Evolutionary conservation across 441 rosid species (phyloP).

Genomic region (Populus tomentosa): DNA sequence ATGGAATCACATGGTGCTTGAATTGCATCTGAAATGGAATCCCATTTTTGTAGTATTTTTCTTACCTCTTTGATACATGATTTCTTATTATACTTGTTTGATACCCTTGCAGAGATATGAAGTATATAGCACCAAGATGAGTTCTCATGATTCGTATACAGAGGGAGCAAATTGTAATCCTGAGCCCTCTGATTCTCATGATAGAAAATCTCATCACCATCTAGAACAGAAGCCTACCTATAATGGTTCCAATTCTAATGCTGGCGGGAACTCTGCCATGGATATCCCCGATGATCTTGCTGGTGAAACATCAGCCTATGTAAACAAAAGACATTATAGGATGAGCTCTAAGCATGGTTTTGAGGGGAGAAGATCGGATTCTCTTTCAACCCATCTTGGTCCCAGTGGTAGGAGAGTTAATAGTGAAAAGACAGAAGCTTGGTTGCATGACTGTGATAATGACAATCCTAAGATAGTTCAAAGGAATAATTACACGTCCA

Average conservation of each 20-base stretch:
- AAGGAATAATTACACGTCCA: conserved; percentile 34
- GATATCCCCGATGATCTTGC: conserved; percentile 37
- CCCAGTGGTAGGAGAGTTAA: conserved; percentile 23
- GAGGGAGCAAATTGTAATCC: conserved; percentile 35
- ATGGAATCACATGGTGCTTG: not conserved
- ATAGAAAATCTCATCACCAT: conserved; percentile 35
- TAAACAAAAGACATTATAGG: conserved; percentile 31
- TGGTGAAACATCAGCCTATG: conserved; percentile 34
- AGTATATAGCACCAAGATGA: conserved; percentile 34
- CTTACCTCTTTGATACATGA: conserved; percentile 5
- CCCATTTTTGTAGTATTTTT: not conserved
- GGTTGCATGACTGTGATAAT: conserved; percentile 29
- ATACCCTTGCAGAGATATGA: conserved; percentile 44
- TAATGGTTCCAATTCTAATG: conserved; percentile 29
- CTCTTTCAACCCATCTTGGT: conserved; percentile 29
- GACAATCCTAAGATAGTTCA: conserved; percentile 28
- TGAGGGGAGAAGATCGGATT: conserved; percentile 45
- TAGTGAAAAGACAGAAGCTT: conserved; percentile 27
- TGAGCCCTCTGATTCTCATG: conserved; percentile 39
- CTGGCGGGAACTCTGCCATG: conserved; percentile 33
- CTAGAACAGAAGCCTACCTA: conserved; percentile 38
- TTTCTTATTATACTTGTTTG: conserved; percentile 1
- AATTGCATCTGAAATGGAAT: not conserved
- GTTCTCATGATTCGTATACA: conserved; percentile 35
- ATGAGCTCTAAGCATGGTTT: conserved; percentile 38